phyloP scores from a whole-genome alignment of 1,284 basidiomycete genomes.

The Ceratorhiza oryzae-sativae region DNA sequence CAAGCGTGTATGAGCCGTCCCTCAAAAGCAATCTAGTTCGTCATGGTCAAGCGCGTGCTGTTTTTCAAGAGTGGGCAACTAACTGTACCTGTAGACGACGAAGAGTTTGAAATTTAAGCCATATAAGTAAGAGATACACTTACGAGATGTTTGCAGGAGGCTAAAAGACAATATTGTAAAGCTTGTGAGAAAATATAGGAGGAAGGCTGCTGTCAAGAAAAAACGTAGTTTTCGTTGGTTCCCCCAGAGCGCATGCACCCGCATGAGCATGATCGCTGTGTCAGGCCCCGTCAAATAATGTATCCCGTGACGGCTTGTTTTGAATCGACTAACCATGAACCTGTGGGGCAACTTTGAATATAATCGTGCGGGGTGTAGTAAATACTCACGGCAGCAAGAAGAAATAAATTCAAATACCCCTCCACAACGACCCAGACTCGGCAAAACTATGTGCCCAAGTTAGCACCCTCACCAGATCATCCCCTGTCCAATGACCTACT shows the following conservation, averaged over 20 bases:
- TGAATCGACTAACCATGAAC: constrained; percentile 29
- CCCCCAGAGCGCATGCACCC: constrained; percentile 19
- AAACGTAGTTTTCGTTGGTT: background rate
- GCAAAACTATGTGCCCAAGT: constrained; percentile 5
- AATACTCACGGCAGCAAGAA: constrained; percentile 21
- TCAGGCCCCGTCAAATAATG: background rate
- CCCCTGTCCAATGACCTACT: background rate
- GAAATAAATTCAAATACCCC: constrained; percentile 29
- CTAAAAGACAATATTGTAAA: constrained; percentile 24
- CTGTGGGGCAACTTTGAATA: too few species aligned
- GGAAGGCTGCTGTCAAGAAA: background rate
- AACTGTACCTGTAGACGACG: background rate
- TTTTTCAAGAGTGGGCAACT: background rate
- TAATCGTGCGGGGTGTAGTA: background rate
- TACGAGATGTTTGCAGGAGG: constrained; percentile 25
- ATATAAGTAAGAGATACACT: background rate
- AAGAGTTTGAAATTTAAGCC: background rate
- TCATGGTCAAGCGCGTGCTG: background rate
- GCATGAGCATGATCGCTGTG: constrained; percentile 22
- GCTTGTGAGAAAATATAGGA: constrained; percentile 17
- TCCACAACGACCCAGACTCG: constrained; percentile 22
- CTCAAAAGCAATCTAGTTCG: constrained; percentile 14
- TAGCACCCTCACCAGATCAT: background rate
- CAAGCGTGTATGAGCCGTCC: constrained; percentile 16
- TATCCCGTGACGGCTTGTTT: too few species aligned